phyloP scores from a whole-genome alignment of 2,329 filamentous ascomycete genomes.

The Metarhizium sp. region DNA sequence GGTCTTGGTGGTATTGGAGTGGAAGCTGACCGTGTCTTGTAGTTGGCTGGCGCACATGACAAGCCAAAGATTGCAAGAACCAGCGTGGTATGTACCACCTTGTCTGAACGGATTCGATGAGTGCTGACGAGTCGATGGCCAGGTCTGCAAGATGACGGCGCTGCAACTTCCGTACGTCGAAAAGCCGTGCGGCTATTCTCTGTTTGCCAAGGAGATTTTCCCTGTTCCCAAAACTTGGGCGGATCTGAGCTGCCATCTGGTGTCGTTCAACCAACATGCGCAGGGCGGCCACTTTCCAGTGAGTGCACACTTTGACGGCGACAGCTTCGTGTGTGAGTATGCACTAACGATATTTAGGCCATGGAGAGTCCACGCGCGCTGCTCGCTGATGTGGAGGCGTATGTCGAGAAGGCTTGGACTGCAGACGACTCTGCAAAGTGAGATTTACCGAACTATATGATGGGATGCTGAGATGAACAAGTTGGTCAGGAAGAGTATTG shows the following conservation, averaged over 20 bases:
- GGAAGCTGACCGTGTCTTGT: background rate
- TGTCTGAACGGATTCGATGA: too few species aligned
- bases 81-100: slow-evolving; percentile 3
- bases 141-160: slow-evolving; percentile 4
- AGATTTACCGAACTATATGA: background rate
- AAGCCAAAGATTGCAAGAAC: slow-evolving; percentile 14
- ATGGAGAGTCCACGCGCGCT: slow-evolving; percentile 32
- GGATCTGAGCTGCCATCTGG: slow-evolving; percentile 24
- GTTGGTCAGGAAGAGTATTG: too few species aligned
- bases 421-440: background rate
- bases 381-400: slow-evolving; percentile 34
- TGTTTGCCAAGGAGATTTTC: slow-evolving; percentile 32
- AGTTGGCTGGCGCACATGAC: slow-evolving; percentile 6
- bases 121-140: background rate
- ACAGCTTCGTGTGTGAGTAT: slow-evolving; percentile 12
- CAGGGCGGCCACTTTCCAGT: slow-evolving; percentile 11
- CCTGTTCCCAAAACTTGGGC: slow-evolving; percentile 27
- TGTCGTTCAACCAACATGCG: slow-evolving; percentile 19
- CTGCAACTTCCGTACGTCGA: slow-evolving; percentile 12
- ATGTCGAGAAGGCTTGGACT: slow-evolving; percentile 13
- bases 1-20: background rate
- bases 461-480: too few species aligned
- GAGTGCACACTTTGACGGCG: slow-evolving; percentile 27
- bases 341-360: slow-evolving; percentile 27
- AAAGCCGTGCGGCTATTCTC: slow-evolving; percentile 37